These are phyloP conservation scores for Lippia alba DNA, from an alignment of 305 asterid species.

Conservation along the genomic window DNA sequence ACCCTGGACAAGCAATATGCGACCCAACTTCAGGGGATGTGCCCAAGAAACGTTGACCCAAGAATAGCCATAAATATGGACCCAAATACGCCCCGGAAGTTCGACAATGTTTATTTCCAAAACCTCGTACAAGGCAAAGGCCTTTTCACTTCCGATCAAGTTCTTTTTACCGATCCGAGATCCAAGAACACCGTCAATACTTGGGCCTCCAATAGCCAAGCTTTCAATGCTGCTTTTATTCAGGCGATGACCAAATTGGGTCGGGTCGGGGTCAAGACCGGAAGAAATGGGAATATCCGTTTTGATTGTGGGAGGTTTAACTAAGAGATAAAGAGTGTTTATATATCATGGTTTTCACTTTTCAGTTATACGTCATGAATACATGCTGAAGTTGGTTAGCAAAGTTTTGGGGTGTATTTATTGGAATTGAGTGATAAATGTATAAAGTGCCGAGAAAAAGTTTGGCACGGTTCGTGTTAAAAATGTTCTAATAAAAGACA, in stretches of 20 bases:
- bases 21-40: conserved; percentile 37
- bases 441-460: no score
- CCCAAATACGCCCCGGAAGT: conserved; percentile 43
- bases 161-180: conserved; percentile 47
- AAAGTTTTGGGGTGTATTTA: no score
- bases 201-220: conserved; percentile 42
- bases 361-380: no score
- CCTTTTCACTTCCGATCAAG: conserved; percentile 59
- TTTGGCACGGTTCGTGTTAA: no score
- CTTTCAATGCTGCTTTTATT: conserved; percentile 40
- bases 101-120: conserved; percentile 53
- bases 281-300: conserved; percentile 50
- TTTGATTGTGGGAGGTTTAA: conserved; percentile 54
- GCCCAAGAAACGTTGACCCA: conserved; percentile 49
- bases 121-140: conserved; percentile 53
- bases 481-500: no score
- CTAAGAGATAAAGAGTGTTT: conserved; percentile 16
- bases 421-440: no score
- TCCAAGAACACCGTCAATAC: conserved; percentile 39
- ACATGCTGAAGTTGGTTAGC: no score
- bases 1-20: conserved; percentile 51
- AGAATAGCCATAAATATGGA: conserved; percentile 50
- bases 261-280: conserved; percentile 56
- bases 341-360: not conserved
- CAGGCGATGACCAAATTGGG: conserved; percentile 63